These are phyloP conservation scores for Termitomyces sp. DNA, from an alignment of 768 basidiomycete genomes.

Conservation along the genomic window DNA sequence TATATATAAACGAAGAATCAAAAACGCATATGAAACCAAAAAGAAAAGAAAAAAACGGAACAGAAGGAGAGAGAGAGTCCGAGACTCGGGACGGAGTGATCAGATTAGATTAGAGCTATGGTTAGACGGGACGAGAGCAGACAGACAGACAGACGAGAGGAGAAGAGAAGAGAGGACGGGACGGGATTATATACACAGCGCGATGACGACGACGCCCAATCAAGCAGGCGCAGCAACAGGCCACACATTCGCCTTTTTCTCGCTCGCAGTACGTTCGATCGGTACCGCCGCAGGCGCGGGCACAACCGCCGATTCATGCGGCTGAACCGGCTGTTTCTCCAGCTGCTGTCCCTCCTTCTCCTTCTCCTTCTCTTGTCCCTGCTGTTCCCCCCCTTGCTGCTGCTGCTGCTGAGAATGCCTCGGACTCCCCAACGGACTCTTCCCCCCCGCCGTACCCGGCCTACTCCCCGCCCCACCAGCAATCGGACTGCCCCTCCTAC, in stretches of 20 bases:
- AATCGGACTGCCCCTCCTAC: constrained; percentile 17
- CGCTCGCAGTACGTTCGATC: background rate
- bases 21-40: too few relatives aligned
- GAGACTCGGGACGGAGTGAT: too few relatives aligned
- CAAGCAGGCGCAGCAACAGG: background rate
- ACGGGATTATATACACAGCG: too few relatives aligned
- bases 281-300: background rate
- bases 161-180: too few relatives aligned
- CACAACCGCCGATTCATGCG: constrained; percentile 7
- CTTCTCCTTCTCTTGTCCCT: background rate
- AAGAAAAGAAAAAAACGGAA: too few relatives aligned
- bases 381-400: background rate
- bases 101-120: too few relatives aligned
- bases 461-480: background rate
- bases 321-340: background rate
- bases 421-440: constrained; percentile 11
- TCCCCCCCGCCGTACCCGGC: background rate
- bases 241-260: constrained; percentile 4
- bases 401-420: constrained; percentile 1
- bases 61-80: too few relatives aligned
- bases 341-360: background rate
- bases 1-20: too few relatives aligned
- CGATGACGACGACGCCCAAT: background rate
- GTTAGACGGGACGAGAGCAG: too few relatives aligned
- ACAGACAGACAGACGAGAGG: too few relatives aligned